Base-by-base conservation (phyloP, 2,329 filamentous ascomycete species). In the Aspergillus glaucus region DNA sequence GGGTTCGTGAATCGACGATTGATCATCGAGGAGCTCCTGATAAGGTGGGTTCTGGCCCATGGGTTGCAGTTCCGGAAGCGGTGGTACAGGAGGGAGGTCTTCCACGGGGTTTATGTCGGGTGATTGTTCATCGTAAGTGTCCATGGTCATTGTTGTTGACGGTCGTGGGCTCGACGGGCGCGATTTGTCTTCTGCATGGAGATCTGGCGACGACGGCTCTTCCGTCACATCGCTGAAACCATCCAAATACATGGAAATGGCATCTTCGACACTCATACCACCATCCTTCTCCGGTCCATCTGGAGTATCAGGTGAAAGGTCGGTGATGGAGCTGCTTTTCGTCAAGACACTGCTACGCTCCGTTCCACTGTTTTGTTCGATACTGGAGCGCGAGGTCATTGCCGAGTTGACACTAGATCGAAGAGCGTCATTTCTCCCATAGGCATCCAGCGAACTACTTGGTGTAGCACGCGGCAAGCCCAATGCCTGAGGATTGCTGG, bases 291-390 rank as follows among this genome's bases (percentile, higher is more conserved):
- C 78, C 48, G 85, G 86, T 73, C 84, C 83, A 62, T 79, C 82
- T 68, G 88, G 85, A 47, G 89, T 67, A 77, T 78, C 67, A 3
- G 69, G 69, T 10, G 69, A 72, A 32, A 70, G 53, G 75, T 93
- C 71, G 72, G 76, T 86, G 46, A 84, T 77, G 1, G 87, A 90
- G 72, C 87, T 94, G 51, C 82, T 81, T 58, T 87, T 89, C 3
- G 89, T 93, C 55, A 85, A 67, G 44, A 93, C 77, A 62, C 90
- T 95, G 66, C 88, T 94, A 52, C 88, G 79, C 62, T 92, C 88
- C 1, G 88, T 94, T n/a, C 79, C 79, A 53, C 78, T 80, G 6
- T 73, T 62, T 40, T 79, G 78, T 45, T 79, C 69, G 37, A 76
- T 68, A 60, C 80, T 84, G 14, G 81, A 84, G 47, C 75, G 75